Evolutionary conservation across 345 rosid genomes (phyloP), one percentile per base, ranked within the genome.

Genomic region (Populus simonii): DNA sequence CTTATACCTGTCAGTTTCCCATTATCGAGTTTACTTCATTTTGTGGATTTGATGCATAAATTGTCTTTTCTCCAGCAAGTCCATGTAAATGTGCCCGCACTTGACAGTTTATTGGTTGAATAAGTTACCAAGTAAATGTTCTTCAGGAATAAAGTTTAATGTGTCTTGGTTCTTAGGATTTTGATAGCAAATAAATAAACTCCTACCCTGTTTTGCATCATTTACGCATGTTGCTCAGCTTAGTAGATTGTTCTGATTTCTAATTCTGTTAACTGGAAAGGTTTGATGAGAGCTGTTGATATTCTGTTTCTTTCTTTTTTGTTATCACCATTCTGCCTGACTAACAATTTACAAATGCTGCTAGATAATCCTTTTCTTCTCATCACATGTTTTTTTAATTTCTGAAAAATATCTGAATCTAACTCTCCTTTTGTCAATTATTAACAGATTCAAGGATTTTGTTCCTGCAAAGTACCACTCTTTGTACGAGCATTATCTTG

Each of bases 371-470:
- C 6, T 17, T 17, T 16, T 15, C 55, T 5, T 16, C 55, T 49
- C 0, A 49, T 49, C 55, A 47, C 53, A 15, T 47, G 53, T 15
- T 15, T 47, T 33, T 0, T 49, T 49, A 49, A 49, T 5, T 17
- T 49, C 22, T 49, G 55, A 16, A 49, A 15, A 49, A 4, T 49
- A 49, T 62, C 65, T 0, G 70, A 36, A 72, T 73, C 73, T 68
- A 53, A 79, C 51, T n/a, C 57, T 68, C 61, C 59, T 63, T 6
- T 35, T 73, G 45, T 62, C 15, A 23, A 2, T 71, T 82, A 15
- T 45, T 71, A 33, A 82, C 93, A 91, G 98, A 80, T 93, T 95
- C 90, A 93, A 86, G 84, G 98, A 92, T 81, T 92, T 78, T 75
- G 89, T 95, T 76, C 99, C 99, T 17, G 78, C 81, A 41, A 93